phyloP scores from a whole-genome alignment of 441 rosid genomes.

The Geranium incanum region DNA sequence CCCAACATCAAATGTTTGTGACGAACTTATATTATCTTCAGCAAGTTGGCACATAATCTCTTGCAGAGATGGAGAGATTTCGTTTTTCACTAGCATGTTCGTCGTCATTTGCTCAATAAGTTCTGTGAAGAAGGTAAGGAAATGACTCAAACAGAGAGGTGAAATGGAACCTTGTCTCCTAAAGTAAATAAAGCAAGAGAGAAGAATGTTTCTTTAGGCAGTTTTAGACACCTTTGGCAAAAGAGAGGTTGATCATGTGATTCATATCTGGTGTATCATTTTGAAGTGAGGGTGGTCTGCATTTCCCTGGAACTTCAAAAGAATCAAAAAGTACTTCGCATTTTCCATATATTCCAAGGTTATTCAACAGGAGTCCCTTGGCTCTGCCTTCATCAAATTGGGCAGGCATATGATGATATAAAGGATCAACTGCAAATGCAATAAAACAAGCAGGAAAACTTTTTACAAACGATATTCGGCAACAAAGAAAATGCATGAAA shows the following conservation, averaged over 20 bases:
- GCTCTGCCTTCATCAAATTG: constrained; percentile 98
- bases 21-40: constrained; percentile 58
- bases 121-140: constrained; percentile 36
- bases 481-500: no score
- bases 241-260: constrained; percentile 48
- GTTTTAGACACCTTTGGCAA: constrained; percentile 54
- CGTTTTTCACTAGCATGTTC: constrained; percentile 54
- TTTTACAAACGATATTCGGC: not conserved
- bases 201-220: not conserved
- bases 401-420: constrained; percentile 92
- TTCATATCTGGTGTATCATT: constrained; percentile 38
- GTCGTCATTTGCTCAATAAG: constrained; percentile 54
- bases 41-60: constrained; percentile 54
- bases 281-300: constrained; percentile 35
- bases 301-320: constrained; percentile 75
- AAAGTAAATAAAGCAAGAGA: not conserved
- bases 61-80: constrained; percentile 68
- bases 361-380: constrained; percentile 76
- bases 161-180: not conserved
- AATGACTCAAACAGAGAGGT: constrained; percentile 9
- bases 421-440: constrained; percentile 92
- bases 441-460: constrained; percentile 27
- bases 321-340: constrained; percentile 92
- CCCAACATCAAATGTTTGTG: constrained; percentile 39
- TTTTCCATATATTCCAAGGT: constrained; percentile 79